Percentiles rank a stretch among this genome's conserved stretches.
phyloP scores from a whole-genome alignment of 306 rosid genomes.

The Delonix regia region DNA sequence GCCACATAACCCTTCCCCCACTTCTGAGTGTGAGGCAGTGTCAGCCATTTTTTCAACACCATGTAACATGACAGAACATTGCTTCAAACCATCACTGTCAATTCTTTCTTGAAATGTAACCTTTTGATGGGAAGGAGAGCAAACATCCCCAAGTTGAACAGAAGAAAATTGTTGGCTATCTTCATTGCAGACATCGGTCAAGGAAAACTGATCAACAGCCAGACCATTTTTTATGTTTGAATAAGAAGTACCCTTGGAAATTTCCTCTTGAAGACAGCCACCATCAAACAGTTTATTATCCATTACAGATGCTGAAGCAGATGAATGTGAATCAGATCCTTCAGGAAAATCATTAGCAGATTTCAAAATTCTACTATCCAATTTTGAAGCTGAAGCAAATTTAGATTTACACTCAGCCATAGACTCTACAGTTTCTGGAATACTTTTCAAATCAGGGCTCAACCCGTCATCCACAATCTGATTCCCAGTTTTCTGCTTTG shows the following conservation, averaged over 20 bases:
- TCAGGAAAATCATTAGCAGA: constrained; percentile 31
- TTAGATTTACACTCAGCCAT: constrained; percentile 36
- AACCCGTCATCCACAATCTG: constrained; percentile 47
- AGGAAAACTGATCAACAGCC: constrained; percentile 32
- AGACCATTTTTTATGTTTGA: constrained; percentile 44
- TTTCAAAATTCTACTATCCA: constrained; percentile 15
- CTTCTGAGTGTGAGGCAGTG: constrained; percentile 32
- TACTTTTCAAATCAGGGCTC: constrained; percentile 35
- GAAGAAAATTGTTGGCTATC: constrained; percentile 43
- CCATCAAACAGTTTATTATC: constrained; percentile 38
- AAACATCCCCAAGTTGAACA: constrained; percentile 37
- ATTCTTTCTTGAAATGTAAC: constrained; percentile 41
- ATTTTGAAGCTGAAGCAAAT: constrained; percentile 41
- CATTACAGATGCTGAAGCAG: constrained; percentile 40
- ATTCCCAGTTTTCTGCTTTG: constrained; percentile 46
- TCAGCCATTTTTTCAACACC: constrained; percentile 41
- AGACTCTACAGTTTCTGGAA: constrained; percentile 37
- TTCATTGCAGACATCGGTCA: constrained; percentile 40
- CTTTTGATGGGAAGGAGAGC: constrained; percentile 42
- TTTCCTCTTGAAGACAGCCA: constrained; percentile 40
- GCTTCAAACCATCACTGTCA: constrained; percentile 44
- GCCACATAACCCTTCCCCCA: constrained; percentile 40
- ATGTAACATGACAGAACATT: constrained; percentile 38
- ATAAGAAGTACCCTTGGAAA: constrained; percentile 33
- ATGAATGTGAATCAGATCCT: constrained; percentile 26